Percentiles rank a stretch among this genome's conserved stretches.
phyloP scores from a whole-genome alignment of 1,139 yeast species.

The Nadsonia starkeyi-henricii region DNA sequence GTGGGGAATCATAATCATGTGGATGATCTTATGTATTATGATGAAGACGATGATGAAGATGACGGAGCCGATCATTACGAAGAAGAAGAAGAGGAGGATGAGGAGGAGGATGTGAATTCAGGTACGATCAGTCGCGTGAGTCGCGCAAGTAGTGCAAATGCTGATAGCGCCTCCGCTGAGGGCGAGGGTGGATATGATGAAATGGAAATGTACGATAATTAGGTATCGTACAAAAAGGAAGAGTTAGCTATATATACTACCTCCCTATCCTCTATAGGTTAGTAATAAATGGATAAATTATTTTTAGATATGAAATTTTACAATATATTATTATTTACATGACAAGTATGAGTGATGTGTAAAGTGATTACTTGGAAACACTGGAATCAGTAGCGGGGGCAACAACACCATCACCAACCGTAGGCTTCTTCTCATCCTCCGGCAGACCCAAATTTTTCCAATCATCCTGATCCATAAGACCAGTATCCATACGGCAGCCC shows the following conservation, averaged over 20 bases:
- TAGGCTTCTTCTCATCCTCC: slow-evolving; percentile 31
- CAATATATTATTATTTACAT: background rate
- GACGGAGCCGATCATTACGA: background rate
- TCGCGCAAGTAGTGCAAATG: background rate
- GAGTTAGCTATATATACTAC: no score
- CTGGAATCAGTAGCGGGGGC: background rate
- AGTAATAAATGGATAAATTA: no score
- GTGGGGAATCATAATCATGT: no score
- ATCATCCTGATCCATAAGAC: slow-evolving; percentile 67
- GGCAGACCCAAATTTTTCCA: slow-evolving; percentile 84
- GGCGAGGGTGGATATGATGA: background rate
- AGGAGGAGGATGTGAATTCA: background rate
- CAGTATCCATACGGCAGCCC: slow-evolving; percentile 81
- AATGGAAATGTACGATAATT: background rate
- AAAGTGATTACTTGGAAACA: no score
- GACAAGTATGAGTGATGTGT: background rate
- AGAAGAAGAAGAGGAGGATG: background rate
- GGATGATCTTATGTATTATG: no score
- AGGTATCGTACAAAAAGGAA: no score
- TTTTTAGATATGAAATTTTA: no score
- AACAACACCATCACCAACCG: background rate
- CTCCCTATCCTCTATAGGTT: no score
- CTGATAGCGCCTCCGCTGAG: background rate
- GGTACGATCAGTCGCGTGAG: background rate
- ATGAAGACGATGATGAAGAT: background rate